Evolutionary conservation across 306 rosid genomes (phyloP), one percentile per base, ranked within the genome.

Genomic region (Lathyrus tuberosus): DNA sequence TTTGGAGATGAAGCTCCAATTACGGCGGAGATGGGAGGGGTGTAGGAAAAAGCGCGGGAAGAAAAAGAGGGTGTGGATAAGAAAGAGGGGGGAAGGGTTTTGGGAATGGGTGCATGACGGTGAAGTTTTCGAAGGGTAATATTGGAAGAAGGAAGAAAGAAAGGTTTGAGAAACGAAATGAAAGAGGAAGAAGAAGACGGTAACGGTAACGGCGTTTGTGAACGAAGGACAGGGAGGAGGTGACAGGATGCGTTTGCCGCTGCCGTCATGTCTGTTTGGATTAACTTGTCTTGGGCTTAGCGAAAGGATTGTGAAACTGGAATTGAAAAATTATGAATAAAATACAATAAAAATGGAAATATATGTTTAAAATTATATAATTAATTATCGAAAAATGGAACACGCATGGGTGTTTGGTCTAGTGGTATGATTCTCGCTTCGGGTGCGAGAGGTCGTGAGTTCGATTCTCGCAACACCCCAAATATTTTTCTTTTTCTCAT

Each of bases 391-490:
- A 49, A 3, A 2, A 0, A 4, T 1, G 3, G 0, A 2, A 0
- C 26, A 49, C 0, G 0, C 13, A 1, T 1, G 80, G 83, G 85
- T 81, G 83, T 84, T 84, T 84, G 88, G 88, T 80, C 88, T 81
- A 81, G 85, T 78, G 85, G 88, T 78, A 84, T 81, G 85, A 84
- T 84, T 84, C 88, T 84, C 79, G 85, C 85, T 80, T 84, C 85
- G 85, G 88, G 85, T 84, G 88, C 85, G 77, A 84, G 83, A 84
- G 88, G 85, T 81, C 85, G 77, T 44, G 88, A 86, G 91, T 86
- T 86, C 91, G 91, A 86, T 86, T 86, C 91, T 86, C 88, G 86
- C 81, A 84, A 86, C 88, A 86, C 91, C 91, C 90, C 87, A n/a
- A n/a, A n/a, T 24, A 8, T 2, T 26, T 26, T 26, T 26, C 0